Conservation (phyloP, 176 grass and related monocot species). For the Bothriochloa decipiens region DNA sequence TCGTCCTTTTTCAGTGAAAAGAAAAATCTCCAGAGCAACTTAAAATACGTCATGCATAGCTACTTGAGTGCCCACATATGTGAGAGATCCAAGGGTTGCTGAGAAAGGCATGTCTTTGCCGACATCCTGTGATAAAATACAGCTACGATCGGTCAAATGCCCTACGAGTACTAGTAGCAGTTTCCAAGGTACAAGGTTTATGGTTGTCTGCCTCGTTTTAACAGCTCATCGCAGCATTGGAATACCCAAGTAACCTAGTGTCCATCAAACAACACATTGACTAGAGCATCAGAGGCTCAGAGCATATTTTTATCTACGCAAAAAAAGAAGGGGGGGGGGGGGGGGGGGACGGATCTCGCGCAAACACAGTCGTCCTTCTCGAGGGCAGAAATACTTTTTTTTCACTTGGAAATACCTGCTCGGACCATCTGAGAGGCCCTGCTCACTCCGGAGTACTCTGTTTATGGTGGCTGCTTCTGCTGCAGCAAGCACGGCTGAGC, state of each 20-base stretch:
- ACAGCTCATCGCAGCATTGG: background rate
- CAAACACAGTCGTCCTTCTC: background rate
- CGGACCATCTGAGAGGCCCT: no score
- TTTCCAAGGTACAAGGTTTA: constrained; percentile 37
- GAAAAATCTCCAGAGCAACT: background rate
- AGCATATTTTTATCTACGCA: no score
- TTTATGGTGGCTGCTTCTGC: no score
- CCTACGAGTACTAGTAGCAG: background rate
- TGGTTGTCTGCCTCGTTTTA: constrained; percentile 6
- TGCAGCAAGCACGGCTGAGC: no score
- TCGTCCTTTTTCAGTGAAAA: no score
- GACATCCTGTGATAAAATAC: background rate
- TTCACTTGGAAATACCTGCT: constrained; percentile 19
- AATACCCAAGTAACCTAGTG: background rate
- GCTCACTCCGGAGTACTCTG: no score
- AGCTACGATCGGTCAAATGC: background rate
- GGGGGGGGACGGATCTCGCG: no score
- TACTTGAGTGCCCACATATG: no score
- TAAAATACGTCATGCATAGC: background rate
- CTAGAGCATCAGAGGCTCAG: no score
- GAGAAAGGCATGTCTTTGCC: background rate
- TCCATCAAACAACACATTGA: background rate
- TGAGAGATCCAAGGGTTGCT: background rate
- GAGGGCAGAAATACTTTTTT: background rate
- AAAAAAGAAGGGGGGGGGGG: background rate